Percentiles rank a stretch among this genome's conserved stretches.
phyloP scores from a whole-genome alignment of 2,329 filamentous ascomycete genomes.

The Neonectria punicea region DNA sequence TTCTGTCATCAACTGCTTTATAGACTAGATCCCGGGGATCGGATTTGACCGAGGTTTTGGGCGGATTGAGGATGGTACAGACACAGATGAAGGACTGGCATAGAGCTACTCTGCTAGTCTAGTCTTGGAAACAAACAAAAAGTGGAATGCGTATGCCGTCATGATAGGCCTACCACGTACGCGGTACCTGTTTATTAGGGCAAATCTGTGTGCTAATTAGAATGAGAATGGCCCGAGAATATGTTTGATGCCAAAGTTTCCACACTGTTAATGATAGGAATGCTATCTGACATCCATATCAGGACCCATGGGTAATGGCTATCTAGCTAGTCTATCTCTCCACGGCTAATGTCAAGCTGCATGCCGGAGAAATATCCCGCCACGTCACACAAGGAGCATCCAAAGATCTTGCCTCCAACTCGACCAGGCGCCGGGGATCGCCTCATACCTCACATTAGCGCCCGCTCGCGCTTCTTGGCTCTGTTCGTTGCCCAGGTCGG shows the following conservation, averaged over 20 bases:
- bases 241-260: no score
- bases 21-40: background rate
- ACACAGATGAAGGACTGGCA: background rate
- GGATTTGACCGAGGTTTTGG: background rate
- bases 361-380: slow-evolving; percentile 11
- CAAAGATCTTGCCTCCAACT: slow-evolving; percentile 14
- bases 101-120: background rate
- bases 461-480: slow-evolving; percentile 21
- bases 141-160: background rate
- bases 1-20: background rate
- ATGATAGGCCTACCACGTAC: background rate
- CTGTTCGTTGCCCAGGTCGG: slow-evolving; percentile 11
- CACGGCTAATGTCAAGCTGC: background rate
- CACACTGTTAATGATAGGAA: background rate
- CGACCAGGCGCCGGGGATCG: slow-evolving; percentile 26
- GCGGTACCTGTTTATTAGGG: background rate
- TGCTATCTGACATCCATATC: background rate
- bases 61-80: background rate
- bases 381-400: background rate
- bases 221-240: background rate
- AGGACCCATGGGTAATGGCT: background rate
- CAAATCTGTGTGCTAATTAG: background rate
- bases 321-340: background rate
- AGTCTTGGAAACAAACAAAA: background rate
- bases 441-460: slow-evolving; percentile 30